Evolutionary conservation across 2,329 filamentous ascomycete species (phyloP), one percentile per base, ranked within the genome.

Genomic region (Alternaria angustiovoidea): DNA sequence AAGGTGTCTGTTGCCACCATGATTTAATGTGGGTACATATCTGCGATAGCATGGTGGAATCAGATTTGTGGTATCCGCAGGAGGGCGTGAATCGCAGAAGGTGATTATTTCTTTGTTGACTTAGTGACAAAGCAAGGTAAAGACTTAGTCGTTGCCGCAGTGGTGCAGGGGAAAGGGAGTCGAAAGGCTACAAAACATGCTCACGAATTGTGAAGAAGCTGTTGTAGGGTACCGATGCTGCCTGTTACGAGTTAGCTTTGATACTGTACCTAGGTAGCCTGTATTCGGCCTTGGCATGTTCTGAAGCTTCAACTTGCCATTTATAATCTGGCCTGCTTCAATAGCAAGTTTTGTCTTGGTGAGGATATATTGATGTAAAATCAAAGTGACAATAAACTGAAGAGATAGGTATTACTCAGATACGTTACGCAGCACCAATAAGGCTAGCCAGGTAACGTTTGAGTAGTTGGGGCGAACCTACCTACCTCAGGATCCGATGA

Each of bases 1-100:
- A 43, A 24, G 57, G 57, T 26, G 30, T 55, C 44, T 59, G 38
- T 4, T 55, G 51, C 57, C 51, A 59, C 51, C 51, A 59, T 39
- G 57, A 51, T 38, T 39, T 18, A 14, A 59, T 39, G 20, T 51
- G 9, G 30, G 6, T 51, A 38, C 30, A 38, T 11, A 44, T 26
- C 32, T 59, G 57, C 22, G 57, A 59, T 30, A 59, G 51, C 51
- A 59, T 55, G 22, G n/a, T 30, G 43, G 30, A 30, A 28, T 49
- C 5, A 14, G 38, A 26, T 24, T 32, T 32, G 12, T 41, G n/a
- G 24, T 53, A 1, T 39, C 53, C 11, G 14, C 16, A 12, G 20
- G 34, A 14, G 18, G 34, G 34, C 11, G 14, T 48, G 36, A n/a
- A 34, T 18, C 24, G 32, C 24, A 26, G 14, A 41, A 57, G 32